These are phyloP conservation scores for Sporothrix brasiliensis DNA, from an alignment of 2,329 filamentous ascomycete species.

Conservation along the genomic window DNA sequence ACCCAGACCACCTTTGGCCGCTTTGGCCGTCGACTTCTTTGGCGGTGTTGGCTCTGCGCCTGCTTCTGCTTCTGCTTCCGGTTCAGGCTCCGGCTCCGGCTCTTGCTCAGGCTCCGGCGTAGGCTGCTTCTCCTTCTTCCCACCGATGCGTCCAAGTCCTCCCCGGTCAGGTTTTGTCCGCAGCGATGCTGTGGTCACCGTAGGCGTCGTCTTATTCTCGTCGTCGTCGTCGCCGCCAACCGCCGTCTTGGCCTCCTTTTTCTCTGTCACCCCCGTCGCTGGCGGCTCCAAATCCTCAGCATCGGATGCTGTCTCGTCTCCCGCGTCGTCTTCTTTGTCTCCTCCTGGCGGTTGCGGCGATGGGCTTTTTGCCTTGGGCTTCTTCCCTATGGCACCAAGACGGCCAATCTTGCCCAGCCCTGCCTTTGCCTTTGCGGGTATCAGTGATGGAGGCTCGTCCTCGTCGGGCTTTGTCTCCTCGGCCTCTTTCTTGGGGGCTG, in stretches of 20 bases:
- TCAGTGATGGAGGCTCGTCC: conserved; percentile 27
- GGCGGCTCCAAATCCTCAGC: conserved; percentile 41
- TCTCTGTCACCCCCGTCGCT: not conserved
- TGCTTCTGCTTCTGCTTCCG: not conserved
- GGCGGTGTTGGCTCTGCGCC: not conserved
- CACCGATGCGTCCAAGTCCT: conserved; percentile 50
- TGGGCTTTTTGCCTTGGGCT: conserved; percentile 53
- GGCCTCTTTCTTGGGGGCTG: conserved; percentile 1
- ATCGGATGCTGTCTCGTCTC: conserved; percentile 50
- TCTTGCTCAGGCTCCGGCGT: not conserved
- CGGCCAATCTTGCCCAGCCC: conserved; percentile 30
- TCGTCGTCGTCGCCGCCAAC: conserved; percentile 28
- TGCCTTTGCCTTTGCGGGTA: conserved; percentile 8
- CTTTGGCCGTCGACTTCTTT: not conserved
- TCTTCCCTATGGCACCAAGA: conserved; percentile 42
- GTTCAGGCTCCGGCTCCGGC: not conserved
- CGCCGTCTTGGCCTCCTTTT: conserved; percentile 32
- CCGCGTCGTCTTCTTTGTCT: conserved; percentile 2
- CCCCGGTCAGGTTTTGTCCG: conserved; percentile 36
- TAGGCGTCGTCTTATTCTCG: not conserved
- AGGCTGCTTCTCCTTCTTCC: conserved; percentile 28
- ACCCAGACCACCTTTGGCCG: not conserved
- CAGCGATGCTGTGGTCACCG: not conserved
- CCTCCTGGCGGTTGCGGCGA: conserved; percentile 48
- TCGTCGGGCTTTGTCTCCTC: not conserved